A percentile compares a stretch with the other conserved stretches of the same genome.
These are phyloP conservation scores for Chrysanthemum seticuspe DNA, from an alignment of 129 eudicot genomes.

Conservation along the genomic window DNA sequence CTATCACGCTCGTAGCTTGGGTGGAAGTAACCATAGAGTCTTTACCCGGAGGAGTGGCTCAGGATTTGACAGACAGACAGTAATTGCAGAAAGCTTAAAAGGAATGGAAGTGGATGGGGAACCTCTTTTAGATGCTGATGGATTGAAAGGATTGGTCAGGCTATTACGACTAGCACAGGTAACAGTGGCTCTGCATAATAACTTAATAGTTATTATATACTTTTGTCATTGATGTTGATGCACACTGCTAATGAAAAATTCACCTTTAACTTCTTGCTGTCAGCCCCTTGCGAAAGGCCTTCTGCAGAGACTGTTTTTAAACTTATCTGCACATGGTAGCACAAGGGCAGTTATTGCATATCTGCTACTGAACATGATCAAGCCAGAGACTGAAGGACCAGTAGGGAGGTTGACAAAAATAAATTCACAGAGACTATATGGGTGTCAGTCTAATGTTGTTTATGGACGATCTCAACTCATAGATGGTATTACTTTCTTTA, in stretches of 20 bases:
- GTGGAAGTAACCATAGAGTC: neutral
- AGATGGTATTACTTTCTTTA: conserved; percentile 1
- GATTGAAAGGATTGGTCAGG: neutral
- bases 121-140: neutral
- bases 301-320: conserved; percentile 3
- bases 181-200: neutral
- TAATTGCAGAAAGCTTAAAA: conserved; percentile 1
- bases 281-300: conserved; percentile 5
- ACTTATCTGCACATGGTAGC: neutral
- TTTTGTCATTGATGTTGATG: neutral
- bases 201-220: neutral
- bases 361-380: conserved; percentile 3
- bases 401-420: conserved; percentile 1
- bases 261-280: neutral
- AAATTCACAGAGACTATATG: conserved; percentile 4
- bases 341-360: neutral
- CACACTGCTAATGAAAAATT: neutral
- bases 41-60: neutral
- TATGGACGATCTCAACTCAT: conserved; percentile 5
- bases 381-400: neutral
- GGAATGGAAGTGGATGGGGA: neutral
- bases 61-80: neutral
- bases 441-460: conserved; percentile 4
- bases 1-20: neutral
- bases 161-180: conserved; percentile 7